Conservation (phyloP, 2,329 filamentous ascomycete species). For the Ceratocystis eucalypticola region DNA sequence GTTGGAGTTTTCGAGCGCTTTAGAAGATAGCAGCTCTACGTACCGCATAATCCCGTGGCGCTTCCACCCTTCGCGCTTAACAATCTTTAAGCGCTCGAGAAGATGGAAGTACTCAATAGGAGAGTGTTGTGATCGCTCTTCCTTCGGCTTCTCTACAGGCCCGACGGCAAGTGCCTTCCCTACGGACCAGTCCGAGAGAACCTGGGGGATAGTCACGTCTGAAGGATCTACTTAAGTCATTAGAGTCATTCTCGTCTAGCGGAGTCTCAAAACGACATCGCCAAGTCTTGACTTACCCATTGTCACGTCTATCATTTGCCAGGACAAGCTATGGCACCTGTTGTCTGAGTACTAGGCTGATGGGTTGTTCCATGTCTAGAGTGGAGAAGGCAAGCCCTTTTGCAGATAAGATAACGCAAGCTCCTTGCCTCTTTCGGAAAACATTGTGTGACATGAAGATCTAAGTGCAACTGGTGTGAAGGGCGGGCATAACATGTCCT, state of each 20-base stretch:
- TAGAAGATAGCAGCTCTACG: slow-evolving; percentile 8
- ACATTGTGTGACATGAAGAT: not conserved
- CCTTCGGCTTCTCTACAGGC: slow-evolving; percentile 29
- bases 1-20: not conserved
- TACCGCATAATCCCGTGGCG: slow-evolving; percentile 62
- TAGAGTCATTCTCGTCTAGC: not conserved
- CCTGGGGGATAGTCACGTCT: slow-evolving; percentile 21
- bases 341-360: no score
- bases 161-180: slow-evolving; percentile 20
- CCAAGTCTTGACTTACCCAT: not conserved
- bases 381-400: not conserved
- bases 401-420: not conserved
- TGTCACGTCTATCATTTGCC: not conserved
- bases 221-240: slow-evolving; percentile 21
- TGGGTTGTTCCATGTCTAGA: not conserved
- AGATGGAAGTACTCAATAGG: slow-evolving; percentile 90
- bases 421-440: not conserved
- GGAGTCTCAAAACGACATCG: not conserved
- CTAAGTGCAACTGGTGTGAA: not conserved
- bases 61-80: slow-evolving; percentile 89
- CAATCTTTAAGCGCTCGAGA: slow-evolving; percentile 87
- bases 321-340: not conserved
- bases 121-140: slow-evolving; percentile 45
- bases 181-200: slow-evolving; percentile 22
- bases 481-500: not conserved